Base-by-base conservation (phyloP, 805 yeast genomes). In the Saccharomycopsis synnaedendra region DNA sequence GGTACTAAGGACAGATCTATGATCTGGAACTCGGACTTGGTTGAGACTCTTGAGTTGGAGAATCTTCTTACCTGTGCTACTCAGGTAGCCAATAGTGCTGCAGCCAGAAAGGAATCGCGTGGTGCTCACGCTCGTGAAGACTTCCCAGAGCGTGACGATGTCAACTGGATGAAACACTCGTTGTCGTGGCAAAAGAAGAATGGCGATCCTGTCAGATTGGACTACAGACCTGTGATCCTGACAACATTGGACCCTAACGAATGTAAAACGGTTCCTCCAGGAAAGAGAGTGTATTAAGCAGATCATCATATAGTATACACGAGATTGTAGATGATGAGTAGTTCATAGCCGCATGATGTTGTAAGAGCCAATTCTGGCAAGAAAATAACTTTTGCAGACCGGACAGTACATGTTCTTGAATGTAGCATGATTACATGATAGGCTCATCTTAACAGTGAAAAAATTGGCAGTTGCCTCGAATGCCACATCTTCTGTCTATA, bases 61-160 rank as follows among this genome's bases (percentile, higher is more conserved):
- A 90, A 90, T 81, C 76, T 90, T 75, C 76, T 90, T 66, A 89
- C 97, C 45, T 87, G 97, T 75, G 97, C 97, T 53, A 80, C 82
- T 55, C 98, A 93, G 75, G 89, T 97, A 46, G 97, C 97, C 34
- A 72, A 71, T 56, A 78, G 95, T 54, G 98, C 98, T 45, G 88
- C 93, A 54, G 94, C 87, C 49, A 86, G 98, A 76, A 82, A 75
- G 62, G 98, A 90, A 72, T 88, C 97, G 37, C 86, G 98, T 75
- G 98, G 98, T 72, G 97, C 98, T 44, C 98, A 90, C 64, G 97
- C 98, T 51, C 84, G 97, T 75, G 98, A 90, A 69, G 98, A 90
- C 68, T 89, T 69, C 72, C 97, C 95, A 61, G 81, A 79, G 54
- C 87, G 98, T 79, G 96, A 90, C 64, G 98, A 90, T 66, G 88